Evolutionary conservation across 441 rosid species (phyloP), one percentile per base, ranked within the genome.

Genomic region (Populus hybrid): DNA sequence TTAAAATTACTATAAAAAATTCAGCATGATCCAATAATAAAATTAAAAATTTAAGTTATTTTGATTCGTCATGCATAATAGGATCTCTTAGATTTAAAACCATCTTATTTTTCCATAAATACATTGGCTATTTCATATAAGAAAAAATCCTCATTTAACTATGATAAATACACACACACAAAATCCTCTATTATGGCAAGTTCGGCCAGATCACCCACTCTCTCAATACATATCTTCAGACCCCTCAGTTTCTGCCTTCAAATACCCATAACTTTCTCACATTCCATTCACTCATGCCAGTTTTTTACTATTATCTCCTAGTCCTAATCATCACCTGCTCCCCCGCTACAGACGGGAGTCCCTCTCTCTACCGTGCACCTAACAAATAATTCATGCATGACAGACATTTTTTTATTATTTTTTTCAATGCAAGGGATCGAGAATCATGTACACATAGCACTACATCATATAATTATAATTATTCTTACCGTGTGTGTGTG

Each of bases 191-290:
- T 34, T 34, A 34, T 34, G 1, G 36, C 36, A 34, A 34, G 36
- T 34, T 6, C 36, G 8, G 8, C 36, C 36, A 34, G 36, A 34
- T 34, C 36, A 6, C 8, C 36, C 36, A 34, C 42, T 50, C 4
- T 0, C 64, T 57, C 23, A n/a, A 63, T 42, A 24, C 23, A 24
- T 6, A 57, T 10, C 59, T 24, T 30, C 32, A 67, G 69, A 35
- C 61, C 35, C 65, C 38, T 21, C 38, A 46, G 64, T 12, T 59
- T 18, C 75, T 46, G 77, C 76, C 83, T 74, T 68, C 82, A 74
- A 82, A 73, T 63, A 73, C 84, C 88, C 90, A 87, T 86, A 80
- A 80, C 88, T 78, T 80, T 80, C 74, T 83, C 86, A 81, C 90
- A 81, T 81, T 84, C 87, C 86, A 76, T 84, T 83, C 81, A 81